Conservation (phyloP, 306 rosid species). For the Inga laurina region DNA sequence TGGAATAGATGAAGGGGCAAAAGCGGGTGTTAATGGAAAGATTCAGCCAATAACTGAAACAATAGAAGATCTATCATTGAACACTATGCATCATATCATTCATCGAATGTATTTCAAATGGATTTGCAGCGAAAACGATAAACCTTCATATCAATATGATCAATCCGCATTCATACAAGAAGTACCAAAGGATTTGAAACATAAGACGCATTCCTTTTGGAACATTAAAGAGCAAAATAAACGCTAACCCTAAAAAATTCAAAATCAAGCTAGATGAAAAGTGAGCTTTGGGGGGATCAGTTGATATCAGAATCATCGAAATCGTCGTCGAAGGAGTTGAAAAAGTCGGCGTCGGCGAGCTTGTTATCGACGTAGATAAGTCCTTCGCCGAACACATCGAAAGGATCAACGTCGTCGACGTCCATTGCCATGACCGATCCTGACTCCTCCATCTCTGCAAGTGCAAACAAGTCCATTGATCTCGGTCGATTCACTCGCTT, state of each 20-base stretch:
- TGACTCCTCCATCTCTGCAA: slow-evolving; percentile 77
- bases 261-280: neutral
- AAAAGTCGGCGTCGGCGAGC: slow-evolving; percentile 80
- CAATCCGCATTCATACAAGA: neutral
- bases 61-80: neutral
- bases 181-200: neutral
- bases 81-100: neutral
- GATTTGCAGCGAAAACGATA: neutral
- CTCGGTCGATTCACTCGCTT: slow-evolving; percentile 48
- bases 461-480: slow-evolving; percentile 63
- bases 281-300: neutral
- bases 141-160: neutral
- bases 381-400: slow-evolving; percentile 66
- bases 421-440: slow-evolving; percentile 85
- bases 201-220: neutral
- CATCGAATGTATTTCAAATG: neutral
- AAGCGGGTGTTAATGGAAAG: neutral
- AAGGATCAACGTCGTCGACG: slow-evolving; percentile 72
- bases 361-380: slow-evolving; percentile 56
- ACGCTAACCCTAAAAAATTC: neutral
- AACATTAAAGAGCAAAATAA: neutral
- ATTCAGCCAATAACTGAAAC: neutral
- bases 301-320: slow-evolving; percentile 84
- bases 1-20: neutral
- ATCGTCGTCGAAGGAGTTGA: slow-evolving; percentile 73